These are phyloP conservation scores for Colletotrichum eremochloae DNA, from an alignment of 2,329 filamentous ascomycete genomes.

Conservation along the genomic window DNA sequence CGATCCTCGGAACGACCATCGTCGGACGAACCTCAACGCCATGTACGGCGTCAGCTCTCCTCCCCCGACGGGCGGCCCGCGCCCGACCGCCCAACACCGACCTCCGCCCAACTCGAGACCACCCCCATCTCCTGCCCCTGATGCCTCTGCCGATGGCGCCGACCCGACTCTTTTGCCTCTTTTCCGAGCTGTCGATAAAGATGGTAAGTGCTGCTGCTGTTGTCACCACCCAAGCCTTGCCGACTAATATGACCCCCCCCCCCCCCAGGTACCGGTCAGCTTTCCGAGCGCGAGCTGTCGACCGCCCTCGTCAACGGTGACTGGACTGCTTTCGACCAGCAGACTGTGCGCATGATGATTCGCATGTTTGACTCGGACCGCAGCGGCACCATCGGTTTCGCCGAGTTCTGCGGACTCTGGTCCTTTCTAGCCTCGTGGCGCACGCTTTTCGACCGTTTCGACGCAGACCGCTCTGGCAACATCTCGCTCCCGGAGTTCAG, in stretches of 20 bases:
- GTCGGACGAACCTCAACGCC: slow-evolving; percentile 44
- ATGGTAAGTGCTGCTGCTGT: slow-evolving; percentile 64
- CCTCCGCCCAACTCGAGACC: slow-evolving; percentile 71
- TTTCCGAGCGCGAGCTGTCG: slow-evolving; percentile 88
- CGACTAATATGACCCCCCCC: slow-evolving; percentile 25
- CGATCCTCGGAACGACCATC: slow-evolving; percentile 33
- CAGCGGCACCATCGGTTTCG: slow-evolving; percentile 89
- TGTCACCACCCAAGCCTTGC: neutral
- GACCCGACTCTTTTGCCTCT: slow-evolving; percentile 85
- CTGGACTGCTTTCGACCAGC: slow-evolving; percentile 91
- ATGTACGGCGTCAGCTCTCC: slow-evolving; percentile 65
- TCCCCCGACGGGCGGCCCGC: slow-evolving; percentile 60
- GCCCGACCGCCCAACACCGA: slow-evolving; percentile 61
- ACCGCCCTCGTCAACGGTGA: slow-evolving; percentile 96
- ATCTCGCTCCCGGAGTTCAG: slow-evolving; percentile 90
- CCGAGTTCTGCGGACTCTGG: slow-evolving; percentile 97
- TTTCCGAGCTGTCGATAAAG: slow-evolving; percentile 91
- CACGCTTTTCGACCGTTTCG: slow-evolving; percentile 94
- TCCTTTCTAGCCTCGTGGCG: slow-evolving; percentile 96
- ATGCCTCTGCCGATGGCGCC: slow-evolving; percentile 60
- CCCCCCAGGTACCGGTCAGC: slow-evolving; percentile 76
- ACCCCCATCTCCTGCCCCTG: slow-evolving; percentile 73
- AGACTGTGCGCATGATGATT: slow-evolving; percentile 99
- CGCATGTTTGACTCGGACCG: slow-evolving; percentile 98
- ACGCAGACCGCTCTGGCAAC: slow-evolving; percentile 86